Conservation (phyloP, 169 alveolate species). For the Neospora caninum region DNA sequence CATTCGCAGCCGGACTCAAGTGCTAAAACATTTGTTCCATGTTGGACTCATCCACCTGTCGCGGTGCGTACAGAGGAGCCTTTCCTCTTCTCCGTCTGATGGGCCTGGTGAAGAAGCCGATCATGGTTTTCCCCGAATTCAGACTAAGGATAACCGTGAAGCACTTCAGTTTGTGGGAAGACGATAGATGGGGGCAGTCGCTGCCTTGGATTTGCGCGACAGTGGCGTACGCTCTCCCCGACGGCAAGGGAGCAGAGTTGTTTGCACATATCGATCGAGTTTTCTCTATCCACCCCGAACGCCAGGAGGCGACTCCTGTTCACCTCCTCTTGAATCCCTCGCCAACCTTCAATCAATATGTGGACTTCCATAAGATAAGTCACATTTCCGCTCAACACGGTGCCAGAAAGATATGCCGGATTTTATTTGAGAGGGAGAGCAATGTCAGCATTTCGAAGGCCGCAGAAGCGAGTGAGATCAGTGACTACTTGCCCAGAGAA, state of each 20-base stretch:
- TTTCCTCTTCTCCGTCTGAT: neutral
- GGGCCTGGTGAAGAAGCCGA: neutral
- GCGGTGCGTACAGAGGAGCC: no score
- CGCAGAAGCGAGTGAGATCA: neutral
- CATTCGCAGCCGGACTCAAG: no score
- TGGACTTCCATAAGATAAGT: constrained; percentile 8
- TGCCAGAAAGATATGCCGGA: constrained; percentile 7
- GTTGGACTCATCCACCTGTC: no score
- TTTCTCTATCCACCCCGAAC: constrained; percentile 1
- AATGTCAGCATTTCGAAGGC: neutral
- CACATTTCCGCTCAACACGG: neutral
- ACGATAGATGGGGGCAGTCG: constrained; percentile 56
- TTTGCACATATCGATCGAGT: constrained; percentile 25
- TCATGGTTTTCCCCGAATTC: constrained; percentile 36
- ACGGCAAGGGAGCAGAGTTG: constrained; percentile 20
- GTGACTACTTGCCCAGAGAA: neutral
- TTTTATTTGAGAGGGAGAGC: neutral
- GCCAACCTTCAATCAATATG: constrained; percentile 40
- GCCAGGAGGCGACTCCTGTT: constrained; percentile 26
- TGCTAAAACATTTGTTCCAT: no score
- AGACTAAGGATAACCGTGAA: neutral
- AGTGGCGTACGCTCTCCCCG: constrained; percentile 31
- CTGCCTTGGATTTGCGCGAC: constrained; percentile 52
- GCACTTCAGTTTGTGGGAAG: constrained; percentile 46
- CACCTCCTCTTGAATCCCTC: constrained; percentile 55